A percentile compares a stretch with the other conserved stretches of the same genome.
Evolutionary conservation across 805 yeast genomes (phyloP).

Genomic region (Grigorovia humatica): DNA sequence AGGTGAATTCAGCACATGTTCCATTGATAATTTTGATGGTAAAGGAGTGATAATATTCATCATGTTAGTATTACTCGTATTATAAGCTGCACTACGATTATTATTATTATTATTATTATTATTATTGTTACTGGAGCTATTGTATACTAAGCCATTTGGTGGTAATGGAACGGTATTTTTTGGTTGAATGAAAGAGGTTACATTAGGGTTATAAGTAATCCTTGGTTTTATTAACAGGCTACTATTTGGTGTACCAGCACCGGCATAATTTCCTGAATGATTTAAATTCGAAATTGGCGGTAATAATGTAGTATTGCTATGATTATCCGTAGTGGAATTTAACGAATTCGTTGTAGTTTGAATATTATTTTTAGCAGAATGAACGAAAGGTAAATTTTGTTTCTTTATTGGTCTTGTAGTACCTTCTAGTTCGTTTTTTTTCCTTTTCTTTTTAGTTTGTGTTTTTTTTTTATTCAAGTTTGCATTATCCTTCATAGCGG

Average conservation of each 20-base stretch:
- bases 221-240: too few species aligned
- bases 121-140: too few species aligned
- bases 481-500: background rate
- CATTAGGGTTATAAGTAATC: too few species aligned
- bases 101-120: too few species aligned
- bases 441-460: background rate
- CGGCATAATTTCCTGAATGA: background rate
- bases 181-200: too few species aligned
- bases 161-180: too few species aligned
- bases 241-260: background rate
- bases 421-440: background rate
- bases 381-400: background rate
- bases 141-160: background rate
- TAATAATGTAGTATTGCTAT: background rate
- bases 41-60: background rate
- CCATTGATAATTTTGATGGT: background rate
- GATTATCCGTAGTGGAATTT: too few species aligned
- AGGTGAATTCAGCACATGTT: background rate
- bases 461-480: background rate
- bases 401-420: background rate
- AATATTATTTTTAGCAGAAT: background rate
- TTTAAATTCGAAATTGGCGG: background rate
- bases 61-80: background rate
- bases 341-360: background rate
- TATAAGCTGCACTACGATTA: too few species aligned